A percentile compares a stretch with the other conserved stretches of the same genome.
phyloP scores from a whole-genome alignment of 805 yeast genomes.

The Saturnispora quitensis region DNA sequence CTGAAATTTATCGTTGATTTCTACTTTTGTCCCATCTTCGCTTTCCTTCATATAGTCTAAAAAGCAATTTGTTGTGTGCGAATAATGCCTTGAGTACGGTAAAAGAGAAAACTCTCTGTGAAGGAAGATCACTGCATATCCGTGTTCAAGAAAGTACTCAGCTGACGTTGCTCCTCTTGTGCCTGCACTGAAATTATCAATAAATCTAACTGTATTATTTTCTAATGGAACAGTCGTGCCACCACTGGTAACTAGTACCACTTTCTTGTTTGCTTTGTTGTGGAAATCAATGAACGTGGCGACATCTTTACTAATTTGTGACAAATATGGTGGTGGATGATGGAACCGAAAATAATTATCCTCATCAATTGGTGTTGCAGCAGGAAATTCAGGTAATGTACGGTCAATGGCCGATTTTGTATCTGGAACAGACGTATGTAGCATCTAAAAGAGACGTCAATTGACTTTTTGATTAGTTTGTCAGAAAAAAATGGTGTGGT shows the following conservation, averaged over 20 bases:
- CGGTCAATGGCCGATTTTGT: constrained; percentile 72
- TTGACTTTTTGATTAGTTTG: background rate
- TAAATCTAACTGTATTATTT: constrained; percentile 91
- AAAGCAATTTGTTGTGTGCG: constrained; percentile 77
- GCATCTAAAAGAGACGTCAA: background rate
- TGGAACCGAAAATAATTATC: constrained; percentile 66
- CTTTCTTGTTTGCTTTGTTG: constrained; percentile 31
- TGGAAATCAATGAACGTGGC: constrained; percentile 55
- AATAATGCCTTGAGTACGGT: constrained; percentile 87
- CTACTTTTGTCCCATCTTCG: constrained; percentile 40
- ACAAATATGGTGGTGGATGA: constrained; percentile 64
- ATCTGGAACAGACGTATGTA: constrained; percentile 65
- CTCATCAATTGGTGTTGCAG: constrained; percentile 66
- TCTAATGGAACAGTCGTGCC: constrained; percentile 98
- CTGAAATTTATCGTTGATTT: constrained; percentile 52
- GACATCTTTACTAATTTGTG: constrained; percentile 49
- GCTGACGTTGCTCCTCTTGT: constrained; percentile 97
- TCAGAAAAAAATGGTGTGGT: background rate
- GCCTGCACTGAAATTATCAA: constrained; percentile 96
- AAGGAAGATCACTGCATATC: constrained; percentile 86
- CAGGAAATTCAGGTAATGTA: constrained; percentile 63
- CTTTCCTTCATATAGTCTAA: constrained; percentile 65
- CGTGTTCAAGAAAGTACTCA: constrained; percentile 76
- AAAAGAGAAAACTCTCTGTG: constrained; percentile 87
- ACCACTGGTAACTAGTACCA: constrained; percentile 87